A percentile compares a stretch with the other conserved stretches of the same genome.
Evolutionary conservation across 2,329 filamentous ascomycete species (phyloP).

Genomic region (Magnaporthiopsis incrustans): DNA sequence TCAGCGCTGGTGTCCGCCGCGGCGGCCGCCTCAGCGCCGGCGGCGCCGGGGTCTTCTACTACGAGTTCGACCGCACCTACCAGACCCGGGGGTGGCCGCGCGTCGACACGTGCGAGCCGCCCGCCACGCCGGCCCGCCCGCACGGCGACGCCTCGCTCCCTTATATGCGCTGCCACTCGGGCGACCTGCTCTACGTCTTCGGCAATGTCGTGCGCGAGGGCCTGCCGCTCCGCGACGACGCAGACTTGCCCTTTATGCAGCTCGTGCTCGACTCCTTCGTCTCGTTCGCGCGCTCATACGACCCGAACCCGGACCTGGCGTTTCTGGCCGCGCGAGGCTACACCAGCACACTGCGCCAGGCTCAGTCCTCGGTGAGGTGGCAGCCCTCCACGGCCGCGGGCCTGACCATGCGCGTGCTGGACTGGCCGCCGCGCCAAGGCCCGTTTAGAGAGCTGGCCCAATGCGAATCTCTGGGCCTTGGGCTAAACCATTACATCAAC

Average conservation of each 20-base stretch:
- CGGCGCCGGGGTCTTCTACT: conserved; percentile 42
- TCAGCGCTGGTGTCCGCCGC: conserved; percentile 37
- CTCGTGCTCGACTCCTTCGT: conserved; percentile 40
- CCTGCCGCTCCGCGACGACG: conserved; percentile 36
- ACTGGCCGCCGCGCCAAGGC: conserved; percentile 30
- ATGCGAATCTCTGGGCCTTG: conserved; percentile 38
- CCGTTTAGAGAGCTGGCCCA: conserved; percentile 42
- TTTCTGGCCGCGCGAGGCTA: conserved; percentile 36
- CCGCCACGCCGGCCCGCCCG: conserved; percentile 24
- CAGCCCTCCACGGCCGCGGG: conserved; percentile 24
- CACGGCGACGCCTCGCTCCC: conserved; percentile 31
- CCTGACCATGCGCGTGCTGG: conserved; percentile 36
- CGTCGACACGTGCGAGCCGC: conserved; percentile 39
- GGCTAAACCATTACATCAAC: conserved; percentile 31
- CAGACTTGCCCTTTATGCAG: conserved; percentile 28
- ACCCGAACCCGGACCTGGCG: conserved; percentile 39
- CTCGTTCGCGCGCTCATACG: conserved; percentile 38
- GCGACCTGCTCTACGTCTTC: conserved; percentile 46
- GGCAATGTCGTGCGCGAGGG: conserved; percentile 37
- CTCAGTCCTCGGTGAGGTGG: conserved; percentile 24
- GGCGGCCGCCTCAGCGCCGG: conserved; percentile 38
- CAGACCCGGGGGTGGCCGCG: conserved; percentile 44
- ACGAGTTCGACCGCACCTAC: conserved; percentile 51
- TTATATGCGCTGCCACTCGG: conserved; percentile 49
- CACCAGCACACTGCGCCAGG: conserved; percentile 20